These are phyloP conservation scores for Cyberlindnera nakhonratchasimensis DNA, from an alignment of 805 yeast genomes.

Conservation along the genomic window DNA sequence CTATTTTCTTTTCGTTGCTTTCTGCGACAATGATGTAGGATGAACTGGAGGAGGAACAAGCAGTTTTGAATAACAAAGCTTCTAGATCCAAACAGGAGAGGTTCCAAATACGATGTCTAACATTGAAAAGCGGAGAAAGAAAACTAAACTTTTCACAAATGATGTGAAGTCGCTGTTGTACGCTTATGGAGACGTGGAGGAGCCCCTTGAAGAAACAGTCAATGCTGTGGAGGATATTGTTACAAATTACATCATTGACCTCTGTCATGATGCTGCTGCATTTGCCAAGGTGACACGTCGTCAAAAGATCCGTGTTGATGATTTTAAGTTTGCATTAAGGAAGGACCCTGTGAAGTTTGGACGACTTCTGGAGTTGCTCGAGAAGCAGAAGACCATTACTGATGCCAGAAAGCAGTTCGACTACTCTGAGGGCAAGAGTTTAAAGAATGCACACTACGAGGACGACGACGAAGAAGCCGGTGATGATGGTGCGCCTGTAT, in stretches of 20 bases:
- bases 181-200: slow-evolving; percentile 71
- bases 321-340: slow-evolving; percentile 65
- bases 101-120: slow-evolving; percentile 10
- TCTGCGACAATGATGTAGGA: too few species aligned
- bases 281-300: slow-evolving; percentile 50
- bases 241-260: slow-evolving; percentile 57
- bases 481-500: slow-evolving; percentile 24
- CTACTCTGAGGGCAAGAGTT: slow-evolving; percentile 48
- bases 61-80: too few species aligned
- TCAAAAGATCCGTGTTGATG: slow-evolving; percentile 66
- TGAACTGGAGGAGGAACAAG: too few species aligned
- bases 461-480: slow-evolving; percentile 30
- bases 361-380: slow-evolving; percentile 61
- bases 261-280: slow-evolving; percentile 52
- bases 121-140: slow-evolving; percentile 32
- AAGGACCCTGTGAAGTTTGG: slow-evolving; percentile 66
- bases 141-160: slow-evolving; percentile 42
- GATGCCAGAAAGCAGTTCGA: slow-evolving; percentile 69
- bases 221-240: slow-evolving; percentile 66
- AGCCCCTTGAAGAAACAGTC: slow-evolving; percentile 63
- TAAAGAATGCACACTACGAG: slow-evolving; percentile 26
- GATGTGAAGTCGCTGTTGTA: slow-evolving; percentile 58
- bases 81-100: too few species aligned
- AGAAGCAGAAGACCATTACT: slow-evolving; percentile 55
- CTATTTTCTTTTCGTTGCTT: not conserved